Percentiles rank a stretch among this genome's conserved stretches.
Evolutionary conservation across 768 basidiomycete species (phyloP).

Genomic region (Pleurotus tuoliensis): DNA sequence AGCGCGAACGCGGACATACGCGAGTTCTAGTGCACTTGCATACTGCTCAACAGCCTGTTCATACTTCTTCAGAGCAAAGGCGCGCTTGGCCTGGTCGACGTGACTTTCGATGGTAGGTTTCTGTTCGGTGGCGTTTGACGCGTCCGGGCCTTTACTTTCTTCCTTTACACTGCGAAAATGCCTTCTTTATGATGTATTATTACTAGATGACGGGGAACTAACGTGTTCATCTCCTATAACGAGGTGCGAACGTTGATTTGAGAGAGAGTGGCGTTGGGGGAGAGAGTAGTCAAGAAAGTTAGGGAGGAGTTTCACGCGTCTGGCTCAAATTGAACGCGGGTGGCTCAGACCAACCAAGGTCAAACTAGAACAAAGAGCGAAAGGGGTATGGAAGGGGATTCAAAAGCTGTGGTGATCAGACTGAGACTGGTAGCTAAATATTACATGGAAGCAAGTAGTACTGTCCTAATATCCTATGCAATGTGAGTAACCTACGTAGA

Average conservation of each 20-base stretch:
- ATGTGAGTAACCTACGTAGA: constrained; percentile 1
- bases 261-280: constrained; percentile 22
- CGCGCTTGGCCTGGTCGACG: constrained; percentile 81
- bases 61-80: constrained; percentile 82
- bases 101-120: constrained; percentile 45
- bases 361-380: constrained; percentile 8
- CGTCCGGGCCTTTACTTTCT: constrained; percentile 21
- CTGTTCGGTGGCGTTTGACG: constrained; percentile 13
- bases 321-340: neutral
- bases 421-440: neutral
- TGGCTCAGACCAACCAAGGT: neutral
- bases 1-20: constrained; percentile 47
- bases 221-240: neutral
- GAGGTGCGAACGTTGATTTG: neutral
- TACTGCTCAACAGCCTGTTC: constrained; percentile 85
- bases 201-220: neutral
- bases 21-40: constrained; percentile 76
- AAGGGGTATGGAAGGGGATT: neutral
- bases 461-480: constrained; percentile 4
- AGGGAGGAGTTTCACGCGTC: neutral
- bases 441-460: constrained; percentile 8
- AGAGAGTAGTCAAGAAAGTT: neutral
- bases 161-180: constrained; percentile 1
- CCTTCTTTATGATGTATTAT: too few species aligned
- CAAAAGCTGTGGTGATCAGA: neutral